Conservation (phyloP, 2,329 filamentous ascomycete genomes). For the Chaetomiaceae sp. region DNA sequence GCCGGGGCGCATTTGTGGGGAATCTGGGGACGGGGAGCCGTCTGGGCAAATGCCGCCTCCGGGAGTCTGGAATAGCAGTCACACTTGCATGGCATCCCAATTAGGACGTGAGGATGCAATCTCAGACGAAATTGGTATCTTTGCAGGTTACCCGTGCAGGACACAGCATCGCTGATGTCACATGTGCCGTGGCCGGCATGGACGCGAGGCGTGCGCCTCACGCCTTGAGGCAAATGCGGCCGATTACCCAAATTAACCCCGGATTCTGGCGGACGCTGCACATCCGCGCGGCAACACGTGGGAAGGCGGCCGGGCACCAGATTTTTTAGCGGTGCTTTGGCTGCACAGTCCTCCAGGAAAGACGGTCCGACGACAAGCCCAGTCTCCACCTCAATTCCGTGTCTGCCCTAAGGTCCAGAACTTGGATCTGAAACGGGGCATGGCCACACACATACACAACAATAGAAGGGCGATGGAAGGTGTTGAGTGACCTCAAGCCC, state of each 20-base stretch:
- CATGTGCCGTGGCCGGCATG: constrained; percentile 6
- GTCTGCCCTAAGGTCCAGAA: too few relatives aligned
- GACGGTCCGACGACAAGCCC: too few relatives aligned
- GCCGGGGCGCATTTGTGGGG: constrained; percentile 9
- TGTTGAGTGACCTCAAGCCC: too few relatives aligned
- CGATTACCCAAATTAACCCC: constrained; percentile 28
- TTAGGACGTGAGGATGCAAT: constrained; percentile 19
- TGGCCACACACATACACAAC: too few relatives aligned
- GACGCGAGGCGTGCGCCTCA: not conserved
- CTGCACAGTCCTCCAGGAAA: too few relatives aligned
- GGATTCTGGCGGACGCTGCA: constrained; percentile 23
- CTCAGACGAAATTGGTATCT: constrained; percentile 23
- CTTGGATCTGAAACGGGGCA: too few relatives aligned
- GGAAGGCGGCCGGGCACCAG: constrained; percentile 12
- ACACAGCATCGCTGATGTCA: constrained; percentile 16
- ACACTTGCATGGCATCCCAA: constrained; percentile 16
- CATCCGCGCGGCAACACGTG: constrained; percentile 21
- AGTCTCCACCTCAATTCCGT: too few relatives aligned
- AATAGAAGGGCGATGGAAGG: too few relatives aligned
- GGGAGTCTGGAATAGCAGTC: constrained; percentile 7
- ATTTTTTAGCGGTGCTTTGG: constrained; percentile 20
- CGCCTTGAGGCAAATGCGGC: constrained; percentile 13
- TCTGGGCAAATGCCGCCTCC: constrained; percentile 10
- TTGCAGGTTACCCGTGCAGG: constrained; percentile 19
- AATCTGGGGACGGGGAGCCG: constrained; percentile 6